Percentiles rank a stretch among this genome's conserved stretches.
These are phyloP conservation scores for Suillus luteus DNA, from an alignment of 768 basidiomycete genomes.

Conservation along the genomic window DNA sequence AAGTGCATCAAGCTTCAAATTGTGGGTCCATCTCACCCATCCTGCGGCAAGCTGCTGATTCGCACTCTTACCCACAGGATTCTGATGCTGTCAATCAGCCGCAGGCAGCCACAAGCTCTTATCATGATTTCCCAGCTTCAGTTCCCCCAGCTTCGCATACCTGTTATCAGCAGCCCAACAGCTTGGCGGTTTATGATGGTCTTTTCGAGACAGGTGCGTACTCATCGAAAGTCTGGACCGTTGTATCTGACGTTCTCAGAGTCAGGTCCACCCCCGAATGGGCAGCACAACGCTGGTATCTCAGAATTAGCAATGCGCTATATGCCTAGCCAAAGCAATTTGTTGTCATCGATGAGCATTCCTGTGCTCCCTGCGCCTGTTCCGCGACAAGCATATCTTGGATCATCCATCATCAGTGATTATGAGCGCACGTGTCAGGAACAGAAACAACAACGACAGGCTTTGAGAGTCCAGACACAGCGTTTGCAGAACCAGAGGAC, in stretches of 20 bases:
- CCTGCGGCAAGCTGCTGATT: conserved; percentile 16
- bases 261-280: conserved; percentile 1
- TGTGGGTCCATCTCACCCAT: conserved; percentile 22
- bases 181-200: conserved; percentile 23
- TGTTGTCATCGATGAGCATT: conserved; percentile 21
- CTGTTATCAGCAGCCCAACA: conserved; percentile 23
- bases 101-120: conserved; percentile 24
- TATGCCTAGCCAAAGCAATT: conserved; percentile 19
- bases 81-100: conserved; percentile 29
- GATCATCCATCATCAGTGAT: conserved; percentile 30
- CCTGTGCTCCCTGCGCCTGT: conserved; percentile 34
- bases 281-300: not conserved
- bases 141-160: conserved; percentile 22
- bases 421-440: conserved; percentile 42
- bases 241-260: not conserved
- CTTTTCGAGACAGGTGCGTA: conserved; percentile 34
- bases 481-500: conserved; percentile 34
- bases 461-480: conserved; percentile 34
- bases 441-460: conserved; percentile 37
- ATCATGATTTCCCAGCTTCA: conserved; percentile 23
- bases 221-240: not conserved
- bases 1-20: too few relatives aligned
- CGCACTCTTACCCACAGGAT: conserved; percentile 27
- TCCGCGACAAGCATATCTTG: conserved; percentile 36
- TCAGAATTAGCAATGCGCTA: conserved; percentile 29